A percentile compares a stretch with the other conserved stretches of the same genome.
These are phyloP conservation scores for Monascus purpureus DNA, from an alignment of 495 filamentous ascomycete species.

Conservation along the genomic window DNA sequence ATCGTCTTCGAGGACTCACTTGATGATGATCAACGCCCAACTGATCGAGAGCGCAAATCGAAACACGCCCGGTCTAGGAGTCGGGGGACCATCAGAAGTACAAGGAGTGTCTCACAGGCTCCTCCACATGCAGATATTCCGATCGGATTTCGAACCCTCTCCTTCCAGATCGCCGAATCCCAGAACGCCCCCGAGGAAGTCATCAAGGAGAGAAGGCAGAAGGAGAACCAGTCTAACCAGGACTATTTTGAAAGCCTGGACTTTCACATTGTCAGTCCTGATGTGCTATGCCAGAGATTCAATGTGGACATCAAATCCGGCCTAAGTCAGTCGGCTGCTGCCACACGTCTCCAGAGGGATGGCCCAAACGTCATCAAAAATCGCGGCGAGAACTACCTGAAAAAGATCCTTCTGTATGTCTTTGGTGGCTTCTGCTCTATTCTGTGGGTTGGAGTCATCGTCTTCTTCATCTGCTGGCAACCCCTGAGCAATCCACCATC, in stretches of 20 bases:
- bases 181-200: conserved; percentile 16
- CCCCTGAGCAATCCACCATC: conserved; percentile 60
- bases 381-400: conserved; percentile 39
- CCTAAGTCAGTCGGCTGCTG: conserved; percentile 16
- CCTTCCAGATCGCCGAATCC: conserved; percentile 30
- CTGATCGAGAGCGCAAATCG: conserved; percentile 9
- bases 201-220: conserved; percentile 3
- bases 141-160: conserved; percentile 33
- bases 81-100: conserved; percentile 11
- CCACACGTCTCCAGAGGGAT: conserved; percentile 36
- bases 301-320: conserved; percentile 17
- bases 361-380: conserved; percentile 48
- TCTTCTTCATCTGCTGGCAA: conserved; percentile 61
- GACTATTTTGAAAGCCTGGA: conserved; percentile 30
- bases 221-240: conserved; percentile 17
- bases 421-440: conserved; percentile 65
- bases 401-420: conserved; percentile 49
- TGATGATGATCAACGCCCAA: conserved; percentile 9
- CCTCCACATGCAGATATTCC: conserved; percentile 14
- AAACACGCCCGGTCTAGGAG: conserved; percentile 11
- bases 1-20: conserved; percentile 13
- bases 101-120: conserved; percentile 4
- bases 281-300: conserved; percentile 19
- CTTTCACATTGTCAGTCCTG: conserved; percentile 19
- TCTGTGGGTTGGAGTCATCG: conserved; percentile 48